Evolutionary conservation across 768 basidiomycete genomes (phyloP).

Genomic region (Daedaleopsis nitida): DNA sequence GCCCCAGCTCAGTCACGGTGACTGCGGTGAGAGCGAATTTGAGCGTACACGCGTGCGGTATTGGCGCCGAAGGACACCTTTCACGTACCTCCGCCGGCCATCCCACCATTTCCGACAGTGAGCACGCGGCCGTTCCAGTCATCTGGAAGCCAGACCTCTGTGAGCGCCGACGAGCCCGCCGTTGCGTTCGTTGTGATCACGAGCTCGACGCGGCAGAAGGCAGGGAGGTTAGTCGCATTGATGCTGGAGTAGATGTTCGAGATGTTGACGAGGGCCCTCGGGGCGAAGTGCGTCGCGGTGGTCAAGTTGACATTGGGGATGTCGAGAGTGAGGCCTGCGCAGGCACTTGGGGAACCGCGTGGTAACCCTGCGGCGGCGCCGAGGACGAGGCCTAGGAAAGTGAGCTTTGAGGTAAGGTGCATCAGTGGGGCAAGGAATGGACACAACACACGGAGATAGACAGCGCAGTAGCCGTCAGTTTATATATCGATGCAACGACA

Average conservation of each 20-base stretch:
- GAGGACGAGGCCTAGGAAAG: conserved; percentile 1
- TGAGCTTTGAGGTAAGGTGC: not conserved
- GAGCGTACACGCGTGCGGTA: not conserved
- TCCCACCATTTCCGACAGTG: conserved; percentile 32
- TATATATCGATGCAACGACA: no score
- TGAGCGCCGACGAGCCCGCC: conserved; percentile 21
- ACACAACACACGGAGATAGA: not conserved
- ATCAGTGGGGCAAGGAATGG: not conserved
- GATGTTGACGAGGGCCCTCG: conserved; percentile 23
- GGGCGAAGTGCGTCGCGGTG: conserved; percentile 17
- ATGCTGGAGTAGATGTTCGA: conserved; percentile 24
- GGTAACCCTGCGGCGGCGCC: not conserved
- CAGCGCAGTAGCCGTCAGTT: no score
- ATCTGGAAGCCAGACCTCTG: conserved; percentile 36
- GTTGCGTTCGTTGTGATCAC: conserved; percentile 27
- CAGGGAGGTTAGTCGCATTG: conserved; percentile 22
- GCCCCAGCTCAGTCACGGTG: conserved; percentile 25
- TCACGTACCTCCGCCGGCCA: conserved; percentile 29
- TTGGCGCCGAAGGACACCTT: not conserved
- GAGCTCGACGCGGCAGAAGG: conserved; percentile 29
- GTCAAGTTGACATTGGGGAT: conserved; percentile 7
- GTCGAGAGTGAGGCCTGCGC: conserved; percentile 12
- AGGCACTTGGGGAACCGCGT: not conserved
- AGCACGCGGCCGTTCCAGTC: conserved; percentile 33
- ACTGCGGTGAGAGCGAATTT: conserved; percentile 11